Conservation (phyloP, 495 filamentous ascomycete species). For the Bathelium albidoporum region DNA sequence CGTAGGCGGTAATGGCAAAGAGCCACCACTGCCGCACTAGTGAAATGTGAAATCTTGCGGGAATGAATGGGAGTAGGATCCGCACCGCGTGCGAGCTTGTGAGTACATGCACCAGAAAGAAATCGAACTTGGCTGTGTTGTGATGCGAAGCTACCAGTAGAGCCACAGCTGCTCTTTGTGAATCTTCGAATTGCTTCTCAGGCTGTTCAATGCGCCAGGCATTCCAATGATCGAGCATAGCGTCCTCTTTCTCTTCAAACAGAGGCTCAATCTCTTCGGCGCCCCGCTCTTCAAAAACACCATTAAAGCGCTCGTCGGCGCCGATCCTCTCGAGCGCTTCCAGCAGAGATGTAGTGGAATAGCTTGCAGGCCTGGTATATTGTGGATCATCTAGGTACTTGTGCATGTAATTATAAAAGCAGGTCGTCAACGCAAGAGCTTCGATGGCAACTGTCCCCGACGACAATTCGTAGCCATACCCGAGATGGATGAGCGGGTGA, state of each 20-base stretch:
- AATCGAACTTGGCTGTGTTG: slow-evolving; percentile 53
- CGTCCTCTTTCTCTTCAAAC: slow-evolving; percentile 57
- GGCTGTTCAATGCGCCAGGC: slow-evolving; percentile 62
- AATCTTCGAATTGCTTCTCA: slow-evolving; percentile 60
- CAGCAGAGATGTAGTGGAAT: slow-evolving; percentile 44
- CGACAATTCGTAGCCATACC: slow-evolving; percentile 74
- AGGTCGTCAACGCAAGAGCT: slow-evolving; percentile 58
- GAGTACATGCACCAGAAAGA: slow-evolving; percentile 72
- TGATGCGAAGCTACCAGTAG: slow-evolving; percentile 57
- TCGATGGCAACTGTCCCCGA: slow-evolving; percentile 76
- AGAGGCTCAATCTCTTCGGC: slow-evolving; percentile 54
- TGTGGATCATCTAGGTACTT: slow-evolving; percentile 66
- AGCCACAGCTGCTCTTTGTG: slow-evolving; percentile 63
- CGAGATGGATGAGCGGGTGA: slow-evolving; percentile 81
- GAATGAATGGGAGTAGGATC: slow-evolving; percentile 70
- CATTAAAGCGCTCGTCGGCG: slow-evolving; percentile 45
- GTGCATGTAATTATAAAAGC: slow-evolving; percentile 65
- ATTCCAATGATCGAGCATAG: slow-evolving; percentile 76
- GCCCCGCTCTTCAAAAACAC: slow-evolving; percentile 48
- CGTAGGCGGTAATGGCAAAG: slow-evolving; percentile 64
- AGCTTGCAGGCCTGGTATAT: slow-evolving; percentile 45
- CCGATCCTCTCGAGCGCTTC: slow-evolving; percentile 54
- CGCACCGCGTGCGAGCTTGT: slow-evolving; percentile 81
- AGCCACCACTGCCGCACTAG: slow-evolving; percentile 85
- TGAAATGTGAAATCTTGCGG: slow-evolving; percentile 56